Conservation (phyloP, 1,139 yeast genomes). For the Saccharomyces hybrid region DNA sequence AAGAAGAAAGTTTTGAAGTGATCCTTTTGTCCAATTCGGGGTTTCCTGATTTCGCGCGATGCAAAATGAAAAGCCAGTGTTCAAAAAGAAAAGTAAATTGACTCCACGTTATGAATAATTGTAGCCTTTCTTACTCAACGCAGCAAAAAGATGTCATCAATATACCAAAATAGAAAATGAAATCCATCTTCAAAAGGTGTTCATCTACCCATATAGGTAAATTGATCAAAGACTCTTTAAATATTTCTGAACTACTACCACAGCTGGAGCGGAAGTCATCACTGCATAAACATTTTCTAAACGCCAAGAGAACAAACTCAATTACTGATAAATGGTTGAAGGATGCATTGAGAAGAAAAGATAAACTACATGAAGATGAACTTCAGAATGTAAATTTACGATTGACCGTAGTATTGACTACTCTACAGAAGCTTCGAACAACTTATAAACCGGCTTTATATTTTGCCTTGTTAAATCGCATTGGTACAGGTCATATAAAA, state of each 20-base stretch:
- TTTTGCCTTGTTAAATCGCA: conserved; percentile 17
- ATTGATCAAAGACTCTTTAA: neutral
- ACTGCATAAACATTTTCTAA: neutral
- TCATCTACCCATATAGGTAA: neutral
- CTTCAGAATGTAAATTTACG: conserved; percentile 9
- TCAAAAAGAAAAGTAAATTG: neutral
- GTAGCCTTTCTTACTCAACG: neutral
- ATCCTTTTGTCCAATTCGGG: neutral
- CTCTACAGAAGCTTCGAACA: conserved; percentile 17
- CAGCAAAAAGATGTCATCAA: neutral
- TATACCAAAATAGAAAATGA: neutral
- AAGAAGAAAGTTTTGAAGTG: conserved; percentile 11
- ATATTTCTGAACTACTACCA: neutral
- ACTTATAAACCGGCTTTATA: conserved; percentile 11
- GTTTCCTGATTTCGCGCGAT: neutral
- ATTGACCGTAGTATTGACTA: conserved; percentile 11
- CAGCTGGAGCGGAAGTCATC: neutral
- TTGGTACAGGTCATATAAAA: conserved; percentile 14
- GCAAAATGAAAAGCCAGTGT: neutral
- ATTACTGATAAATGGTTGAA: conserved; percentile 17
- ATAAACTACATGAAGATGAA: neutral
- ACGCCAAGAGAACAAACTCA: conserved; percentile 5
- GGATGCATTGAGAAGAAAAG: conserved; percentile 8
- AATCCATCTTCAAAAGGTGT: neutral
- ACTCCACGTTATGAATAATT: neutral